Base-by-base conservation (phyloP, 2,329 filamentous ascomycete species). In the Ceratocystis colombiana region DNA sequence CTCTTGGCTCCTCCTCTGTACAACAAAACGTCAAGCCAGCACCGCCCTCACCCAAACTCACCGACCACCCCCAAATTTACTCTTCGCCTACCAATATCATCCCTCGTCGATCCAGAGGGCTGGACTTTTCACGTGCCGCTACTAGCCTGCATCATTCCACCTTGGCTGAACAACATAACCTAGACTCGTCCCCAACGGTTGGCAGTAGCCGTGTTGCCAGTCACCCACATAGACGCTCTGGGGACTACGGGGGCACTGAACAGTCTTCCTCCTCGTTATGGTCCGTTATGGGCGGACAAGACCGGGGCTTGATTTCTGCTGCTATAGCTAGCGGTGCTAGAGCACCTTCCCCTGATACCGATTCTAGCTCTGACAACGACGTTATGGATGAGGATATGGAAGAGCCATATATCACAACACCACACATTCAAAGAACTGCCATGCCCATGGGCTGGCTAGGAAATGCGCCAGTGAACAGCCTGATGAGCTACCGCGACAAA, bases 121-220 rank as follows among this genome's bases (percentile, higher is more conserved):
- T 96, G 68, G 93, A 97, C 76, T 97, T 96, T 75, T 93, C 93
- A 50, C 84, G 93, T 70, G 92, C 92, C 10, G 94, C 90, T 69
- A 96, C 93, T 10, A 96, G 92, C 73, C 80, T 99, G 25, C 94
- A 97, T 76, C 94, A 97, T 75, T 96, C 93, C 17, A 97, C 89
- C 0, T 82, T 97, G 7, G 92, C 93, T 66, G 90, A 96, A 71
- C 84, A 88, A 74, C 88, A 89, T 0, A 94, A 89, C 4, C 91
- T 92, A 2, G 91, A 96, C 74, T 94, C 90, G 0, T 96, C 92
- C 0, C 94, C 94, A 0, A 92, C 88, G 12, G 87, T 94, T 65
- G 57, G 46, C 41, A 86, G 86, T 64, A 85, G 88, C 46, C 76
- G 79, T 69, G 84, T 80, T 30, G 41, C 44, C 20, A 28, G 48